Conservation (phyloP, 768 basidiomycete species). For the Serendipita vermifera region DNA sequence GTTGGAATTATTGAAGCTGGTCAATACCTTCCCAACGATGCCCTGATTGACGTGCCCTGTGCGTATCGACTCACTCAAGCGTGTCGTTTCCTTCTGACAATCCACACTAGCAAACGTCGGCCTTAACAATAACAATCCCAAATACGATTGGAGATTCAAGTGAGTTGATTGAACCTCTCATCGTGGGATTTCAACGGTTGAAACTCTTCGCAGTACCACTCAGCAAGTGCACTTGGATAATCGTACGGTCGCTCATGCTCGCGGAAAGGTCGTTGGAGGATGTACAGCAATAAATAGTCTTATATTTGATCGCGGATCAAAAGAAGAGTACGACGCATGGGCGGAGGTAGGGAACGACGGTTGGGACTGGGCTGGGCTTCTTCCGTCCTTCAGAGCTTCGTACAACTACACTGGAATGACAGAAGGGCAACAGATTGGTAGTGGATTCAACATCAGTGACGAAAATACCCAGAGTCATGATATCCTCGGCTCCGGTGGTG, state of each 20-base stretch:
- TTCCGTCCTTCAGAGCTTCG: not conserved
- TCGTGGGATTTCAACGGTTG: too few species aligned
- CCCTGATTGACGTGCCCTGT: slow-evolving; percentile 16
- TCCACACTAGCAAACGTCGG: slow-evolving; percentile 12
- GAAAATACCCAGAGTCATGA: not conserved
- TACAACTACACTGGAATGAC: not conserved
- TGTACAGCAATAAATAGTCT: slow-evolving; percentile 17
- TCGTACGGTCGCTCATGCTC: slow-evolving; percentile 13
- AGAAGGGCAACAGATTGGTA: not conserved
- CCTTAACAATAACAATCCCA: slow-evolving; percentile 11
- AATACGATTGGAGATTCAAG: slow-evolving; percentile 16
- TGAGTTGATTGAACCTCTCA: too few species aligned
- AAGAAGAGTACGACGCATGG: slow-evolving; percentile 16
- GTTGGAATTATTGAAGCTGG: slow-evolving; percentile 19
- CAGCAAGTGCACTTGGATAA: slow-evolving; percentile 11
- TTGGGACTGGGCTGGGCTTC: slow-evolving; percentile 10
- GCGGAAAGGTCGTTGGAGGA: slow-evolving; percentile 18
- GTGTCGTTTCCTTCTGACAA: not conserved
- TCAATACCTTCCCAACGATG: slow-evolving; percentile 12
- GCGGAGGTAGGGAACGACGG: slow-evolving; percentile 11
- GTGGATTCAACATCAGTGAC: not conserved
- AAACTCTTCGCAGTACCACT: too few species aligned
- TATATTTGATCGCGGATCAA: slow-evolving; percentile 16
- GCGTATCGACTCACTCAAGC: not conserved
- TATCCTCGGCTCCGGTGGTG: not conserved